A percentile compares a stretch with the other conserved stretches of the same genome.
Evolutionary conservation across 1,139 yeast genomes (phyloP).

Genomic region (Kazachstania sp.): DNA sequence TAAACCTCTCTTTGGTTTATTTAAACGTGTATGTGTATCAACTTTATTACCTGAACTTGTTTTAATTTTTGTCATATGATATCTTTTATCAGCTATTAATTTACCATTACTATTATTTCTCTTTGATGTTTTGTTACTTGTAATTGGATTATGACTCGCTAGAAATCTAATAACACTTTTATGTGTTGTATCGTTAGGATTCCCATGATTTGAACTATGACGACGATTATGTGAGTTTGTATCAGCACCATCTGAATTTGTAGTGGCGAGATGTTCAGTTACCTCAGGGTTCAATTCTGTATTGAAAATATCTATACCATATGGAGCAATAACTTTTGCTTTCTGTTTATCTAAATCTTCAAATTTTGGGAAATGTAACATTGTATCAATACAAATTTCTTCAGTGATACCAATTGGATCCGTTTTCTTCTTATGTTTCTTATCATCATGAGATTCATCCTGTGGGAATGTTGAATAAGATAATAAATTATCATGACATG

Average conservation of each 20-base stretch:
- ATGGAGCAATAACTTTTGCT: slow-evolving; percentile 27
- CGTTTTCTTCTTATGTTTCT: slow-evolving; percentile 3
- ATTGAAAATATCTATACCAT: slow-evolving; percentile 28
- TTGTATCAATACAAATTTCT: slow-evolving; percentile 29
- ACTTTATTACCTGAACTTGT: slow-evolving; percentile 23
- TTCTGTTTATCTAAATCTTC: slow-evolving; percentile 22
- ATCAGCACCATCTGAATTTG: not conserved
- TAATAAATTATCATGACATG: slow-evolving; percentile 53
- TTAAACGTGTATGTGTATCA: slow-evolving; percentile 21
- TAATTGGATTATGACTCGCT: slow-evolving; percentile 11
- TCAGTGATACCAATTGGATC: slow-evolving; percentile 29
- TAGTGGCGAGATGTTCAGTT: no score
- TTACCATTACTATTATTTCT: not conserved
- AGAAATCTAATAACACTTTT: slow-evolving; percentile 25
- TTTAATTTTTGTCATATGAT: slow-evolving; percentile 17
- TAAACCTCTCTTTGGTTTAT: slow-evolving; percentile 34
- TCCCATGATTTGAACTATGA: not conserved
- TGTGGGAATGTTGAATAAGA: slow-evolving; percentile 39
- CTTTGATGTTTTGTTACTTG: not conserved
- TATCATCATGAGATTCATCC: slow-evolving; percentile 1
- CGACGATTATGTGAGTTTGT: not conserved
- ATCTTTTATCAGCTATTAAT: slow-evolving; percentile 11
- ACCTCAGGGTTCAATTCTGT: slow-evolving; percentile 14
- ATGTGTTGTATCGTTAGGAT: slow-evolving; percentile 8
- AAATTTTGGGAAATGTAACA: slow-evolving; percentile 28